These are phyloP conservation scores for Colletotrichum sp. DNA, from an alignment of 2,329 filamentous ascomycete genomes.

Conservation along the genomic window DNA sequence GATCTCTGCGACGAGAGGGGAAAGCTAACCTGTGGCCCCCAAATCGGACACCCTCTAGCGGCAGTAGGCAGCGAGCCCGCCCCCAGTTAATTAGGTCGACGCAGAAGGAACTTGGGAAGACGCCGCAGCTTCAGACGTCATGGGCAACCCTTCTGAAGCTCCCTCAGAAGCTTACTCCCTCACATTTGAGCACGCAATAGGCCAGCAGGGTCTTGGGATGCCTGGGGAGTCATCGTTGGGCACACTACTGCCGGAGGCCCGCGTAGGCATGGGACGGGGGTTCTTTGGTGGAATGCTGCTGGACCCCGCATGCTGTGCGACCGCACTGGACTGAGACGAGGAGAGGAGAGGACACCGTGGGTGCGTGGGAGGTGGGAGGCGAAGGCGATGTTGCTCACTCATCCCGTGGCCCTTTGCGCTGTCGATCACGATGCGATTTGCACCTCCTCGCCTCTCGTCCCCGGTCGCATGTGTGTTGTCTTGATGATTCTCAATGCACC, in stretches of 20 bases:
- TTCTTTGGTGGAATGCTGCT: not conserved
- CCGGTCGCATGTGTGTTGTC: not conserved
- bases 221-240: not conserved
- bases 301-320: not conserved
- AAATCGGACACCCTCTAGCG: not conserved
- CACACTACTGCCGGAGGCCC: conserved; percentile 5
- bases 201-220: not conserved
- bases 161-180: conserved; percentile 12
- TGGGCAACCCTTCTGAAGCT: not conserved
- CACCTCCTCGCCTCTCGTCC: not conserved
- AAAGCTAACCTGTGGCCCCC: not conserved
- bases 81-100: not conserved
- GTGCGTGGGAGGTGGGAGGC: not conserved
- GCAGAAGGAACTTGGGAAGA: not conserved
- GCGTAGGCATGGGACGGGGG: not conserved
- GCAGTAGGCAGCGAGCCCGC: not conserved
- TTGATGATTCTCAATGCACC: not conserved
- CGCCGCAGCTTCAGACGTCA: conserved; percentile 4
- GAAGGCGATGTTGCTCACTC: not conserved
- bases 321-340: not conserved
- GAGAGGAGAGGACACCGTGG: not conserved
- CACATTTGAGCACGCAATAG: conserved; percentile 12
- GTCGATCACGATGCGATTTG: not conserved
- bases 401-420: not conserved
- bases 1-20: conserved; percentile 8